Percentiles rank a stretch among this genome's conserved stretches.
Evolutionary conservation across 2,329 filamentous ascomycete genomes (phyloP).

Genomic region (Colletotrichum gigasporum): DNA sequence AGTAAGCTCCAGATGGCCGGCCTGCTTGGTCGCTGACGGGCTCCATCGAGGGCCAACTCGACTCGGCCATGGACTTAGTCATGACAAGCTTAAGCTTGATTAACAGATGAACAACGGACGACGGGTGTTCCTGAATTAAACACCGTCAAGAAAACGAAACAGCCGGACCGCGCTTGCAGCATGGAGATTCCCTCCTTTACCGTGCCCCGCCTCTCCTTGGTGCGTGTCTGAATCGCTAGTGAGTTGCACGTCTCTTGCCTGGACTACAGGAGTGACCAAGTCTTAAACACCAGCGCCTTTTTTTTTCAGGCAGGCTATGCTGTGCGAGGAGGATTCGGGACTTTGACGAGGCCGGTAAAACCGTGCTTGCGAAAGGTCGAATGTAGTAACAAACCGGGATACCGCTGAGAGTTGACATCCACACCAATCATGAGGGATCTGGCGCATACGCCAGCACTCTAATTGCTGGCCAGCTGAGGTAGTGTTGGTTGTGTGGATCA

Average conservation of each 20-base stretch:
- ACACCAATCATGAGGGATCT: not conserved
- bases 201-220: not conserved
- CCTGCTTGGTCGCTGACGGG: too few relatives aligned
- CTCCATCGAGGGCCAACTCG: not conserved
- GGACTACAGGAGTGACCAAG: not conserved
- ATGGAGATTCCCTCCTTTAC: slow-evolving; percentile 4
- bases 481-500: slow-evolving; percentile 11
- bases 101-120: not conserved
- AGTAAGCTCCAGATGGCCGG: too few relatives aligned
- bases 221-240: not conserved
- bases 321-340: not conserved
- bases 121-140: not conserved
- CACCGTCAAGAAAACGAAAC: slow-evolving; percentile 8
- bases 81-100: slow-evolving; percentile 12
- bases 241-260: not conserved
- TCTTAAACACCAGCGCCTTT: not conserved
- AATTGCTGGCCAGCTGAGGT: not conserved
- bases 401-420: not conserved
- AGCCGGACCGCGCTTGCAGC: not conserved
- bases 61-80: not conserved
- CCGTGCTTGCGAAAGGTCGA: not conserved
- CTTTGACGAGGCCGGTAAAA: not conserved
- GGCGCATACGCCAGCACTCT: not conserved
- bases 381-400: slow-evolving; percentile 6
- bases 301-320: not conserved